A percentile compares a stretch with the other conserved stretches of the same genome.
These are phyloP conservation scores for Teunomyces stri DNA, from an alignment of 805 yeast species.

Conservation along the genomic window DNA sequence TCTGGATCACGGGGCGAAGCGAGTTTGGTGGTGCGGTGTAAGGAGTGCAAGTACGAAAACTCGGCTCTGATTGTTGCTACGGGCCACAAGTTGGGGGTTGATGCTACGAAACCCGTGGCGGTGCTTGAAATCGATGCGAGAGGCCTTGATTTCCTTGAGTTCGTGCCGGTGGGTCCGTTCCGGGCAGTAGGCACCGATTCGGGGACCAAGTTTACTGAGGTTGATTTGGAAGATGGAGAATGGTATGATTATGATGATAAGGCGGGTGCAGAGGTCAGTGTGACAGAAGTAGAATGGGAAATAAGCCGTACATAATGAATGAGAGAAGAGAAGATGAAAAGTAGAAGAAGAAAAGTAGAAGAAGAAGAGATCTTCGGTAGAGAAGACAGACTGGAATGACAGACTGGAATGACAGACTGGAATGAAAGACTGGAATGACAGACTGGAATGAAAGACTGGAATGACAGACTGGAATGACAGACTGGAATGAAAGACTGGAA, in stretches of 20 bases:
- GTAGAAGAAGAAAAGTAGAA: no score
- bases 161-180: constrained; percentile 66
- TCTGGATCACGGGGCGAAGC: constrained; percentile 79
- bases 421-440: no score
- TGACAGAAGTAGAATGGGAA: constrained; percentile 71
- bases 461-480: no score
- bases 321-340: no score
- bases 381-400: no score
- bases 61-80: constrained; percentile 35
- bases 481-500: no score
- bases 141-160: constrained; percentile 72
- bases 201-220: constrained; percentile 53
- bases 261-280: constrained; percentile 73
- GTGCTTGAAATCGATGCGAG: constrained; percentile 78
- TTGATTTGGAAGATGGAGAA: constrained; percentile 76
- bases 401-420: no score
- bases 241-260: constrained; percentile 96
- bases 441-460: no score
- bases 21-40: constrained; percentile 75
- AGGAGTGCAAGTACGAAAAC: constrained; percentile 51
- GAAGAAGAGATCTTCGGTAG: no score
- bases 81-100: constrained; percentile 32
- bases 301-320: constrained; percentile 24
- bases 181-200: constrained; percentile 52
- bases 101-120: constrained; percentile 43